Base-by-base conservation (phyloP, 345 rosid species). In the Citrus inodora region DNA sequence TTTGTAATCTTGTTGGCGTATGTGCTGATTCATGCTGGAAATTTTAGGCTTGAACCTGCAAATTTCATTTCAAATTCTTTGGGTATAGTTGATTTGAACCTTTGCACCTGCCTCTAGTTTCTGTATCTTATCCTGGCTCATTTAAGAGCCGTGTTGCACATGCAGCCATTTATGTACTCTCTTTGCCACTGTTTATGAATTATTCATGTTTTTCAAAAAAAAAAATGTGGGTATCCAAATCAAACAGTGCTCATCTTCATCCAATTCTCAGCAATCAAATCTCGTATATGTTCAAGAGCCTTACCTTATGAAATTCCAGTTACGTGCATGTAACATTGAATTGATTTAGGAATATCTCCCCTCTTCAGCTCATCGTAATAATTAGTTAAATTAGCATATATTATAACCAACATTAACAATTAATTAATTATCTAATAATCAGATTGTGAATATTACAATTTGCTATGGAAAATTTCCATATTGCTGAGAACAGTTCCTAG, bases 1-100 rank as follows among this genome's bases (percentile, higher is more conserved):
- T 87, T 90, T 94, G 58, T 92, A 83, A 84, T 28, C 60, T 70
- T 60, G 76, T 59, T 14, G 76, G 46, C 48, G 21, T 55, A 19
- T 16, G 64, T 4, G 27, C 14, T 42, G 79, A 75, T 80, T 79
- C 55, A n/a, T 51, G 56, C 67, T 25, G 73, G 80, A 62, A 67
- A 66, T 63, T 59, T 16, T 56, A 33, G 33, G 59, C 74, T 59
- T 73, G 59, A 28, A 73, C 69, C 72, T 42, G 21, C 30, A 76
- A 78, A 68, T 74, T 75, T 67, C 79, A 55, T 17, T 67, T 58
- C 76, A 70, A 79, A 82, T 80, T 80, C 75, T 80, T 82, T 70
- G 71, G 80, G 69, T 80, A 69, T 40, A 33, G 76, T 80, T 62
- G 51, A 65, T 73, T 79, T 70, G 69, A 76, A 42, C 48, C 66